Conservation (phyloP, 148 eudicot species). For the Spergularia marina region DNA sequence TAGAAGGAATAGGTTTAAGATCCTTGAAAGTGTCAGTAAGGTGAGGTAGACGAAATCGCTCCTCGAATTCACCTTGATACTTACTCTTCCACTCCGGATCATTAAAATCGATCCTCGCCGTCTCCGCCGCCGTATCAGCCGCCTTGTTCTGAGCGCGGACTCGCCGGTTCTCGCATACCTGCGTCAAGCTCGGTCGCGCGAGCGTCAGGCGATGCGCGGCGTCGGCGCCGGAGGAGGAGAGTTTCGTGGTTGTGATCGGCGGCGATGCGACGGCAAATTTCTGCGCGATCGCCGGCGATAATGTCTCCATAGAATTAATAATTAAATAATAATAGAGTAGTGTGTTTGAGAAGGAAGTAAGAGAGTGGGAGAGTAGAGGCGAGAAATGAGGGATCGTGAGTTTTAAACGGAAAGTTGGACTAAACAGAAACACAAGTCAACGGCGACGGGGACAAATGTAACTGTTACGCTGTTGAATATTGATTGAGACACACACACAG, state of each 20-base stretch:
- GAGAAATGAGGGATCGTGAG: neutral
- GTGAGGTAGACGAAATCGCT: slow-evolving; percentile 68
- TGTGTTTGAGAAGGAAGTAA: too few relatives aligned
- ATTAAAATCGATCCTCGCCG: slow-evolving; percentile 43
- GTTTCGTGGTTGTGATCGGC: neutral
- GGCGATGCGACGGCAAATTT: slow-evolving; percentile 22
- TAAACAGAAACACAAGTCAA: neutral
- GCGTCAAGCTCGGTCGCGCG: slow-evolving; percentile 10
- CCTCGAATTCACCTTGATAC: slow-evolving; percentile 63
- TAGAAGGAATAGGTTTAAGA: slow-evolving; percentile 67
- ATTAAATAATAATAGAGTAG: neutral
- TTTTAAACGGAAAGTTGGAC: neutral
- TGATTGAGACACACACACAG: too few relatives aligned
- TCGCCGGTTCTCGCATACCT: slow-evolving; percentile 8
- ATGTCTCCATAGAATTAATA: slow-evolving; percentile 19
- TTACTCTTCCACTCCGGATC: slow-evolving; percentile 77
- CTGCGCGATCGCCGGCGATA: slow-evolving; percentile 48
- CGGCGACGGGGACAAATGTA: neutral
- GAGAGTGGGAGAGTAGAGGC: too few relatives aligned
- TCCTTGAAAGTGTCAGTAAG: slow-evolving; percentile 55
- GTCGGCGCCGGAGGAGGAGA: slow-evolving; percentile 7
- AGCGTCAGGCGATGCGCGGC: neutral
- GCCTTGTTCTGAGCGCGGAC: neutral
- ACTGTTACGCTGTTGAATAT: neutral
- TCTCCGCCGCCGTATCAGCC: slow-evolving; percentile 2